phyloP scores from a whole-genome alignment of 768 basidiomycete genomes.

The Podaxis sp. region DNA sequence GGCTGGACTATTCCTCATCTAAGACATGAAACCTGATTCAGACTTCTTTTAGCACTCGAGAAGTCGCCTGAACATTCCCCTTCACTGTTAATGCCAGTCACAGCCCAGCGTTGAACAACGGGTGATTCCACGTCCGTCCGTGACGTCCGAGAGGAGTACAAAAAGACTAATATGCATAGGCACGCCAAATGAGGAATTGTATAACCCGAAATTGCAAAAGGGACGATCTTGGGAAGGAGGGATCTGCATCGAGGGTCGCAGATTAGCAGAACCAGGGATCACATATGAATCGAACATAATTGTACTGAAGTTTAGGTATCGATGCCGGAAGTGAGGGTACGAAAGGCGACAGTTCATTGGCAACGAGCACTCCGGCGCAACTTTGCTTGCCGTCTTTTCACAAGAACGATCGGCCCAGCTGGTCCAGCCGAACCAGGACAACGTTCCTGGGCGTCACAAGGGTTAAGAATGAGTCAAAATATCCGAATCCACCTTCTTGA shows the following conservation, averaged over 20 bases:
- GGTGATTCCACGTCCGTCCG: background rate
- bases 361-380: background rate
- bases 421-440: background rate
- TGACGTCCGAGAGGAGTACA: background rate
- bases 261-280: background rate
- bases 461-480: background rate
- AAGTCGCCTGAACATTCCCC: background rate
- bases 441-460: background rate
- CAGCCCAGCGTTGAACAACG: background rate
- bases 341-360: background rate
- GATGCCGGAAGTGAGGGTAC: background rate
- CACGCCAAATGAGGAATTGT: background rate
- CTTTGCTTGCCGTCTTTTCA: background rate
- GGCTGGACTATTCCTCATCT: background rate
- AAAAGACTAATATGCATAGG: background rate
- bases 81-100: background rate
- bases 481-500: background rate
- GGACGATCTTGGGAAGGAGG: constrained; percentile 3
- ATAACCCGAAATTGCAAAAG: constrained; percentile 1
- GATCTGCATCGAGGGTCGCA: constrained; percentile 5
- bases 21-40: constrained; percentile 4
- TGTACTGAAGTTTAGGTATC: background rate
- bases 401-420: background rate
- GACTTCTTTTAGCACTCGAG: background rate
- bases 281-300: background rate